Evolutionary conservation across 228 moss, liverwort and hornwort genomes (phyloP), one percentile per base, ranked within the genome.

Genomic region (Sphagnum fallax): DNA sequence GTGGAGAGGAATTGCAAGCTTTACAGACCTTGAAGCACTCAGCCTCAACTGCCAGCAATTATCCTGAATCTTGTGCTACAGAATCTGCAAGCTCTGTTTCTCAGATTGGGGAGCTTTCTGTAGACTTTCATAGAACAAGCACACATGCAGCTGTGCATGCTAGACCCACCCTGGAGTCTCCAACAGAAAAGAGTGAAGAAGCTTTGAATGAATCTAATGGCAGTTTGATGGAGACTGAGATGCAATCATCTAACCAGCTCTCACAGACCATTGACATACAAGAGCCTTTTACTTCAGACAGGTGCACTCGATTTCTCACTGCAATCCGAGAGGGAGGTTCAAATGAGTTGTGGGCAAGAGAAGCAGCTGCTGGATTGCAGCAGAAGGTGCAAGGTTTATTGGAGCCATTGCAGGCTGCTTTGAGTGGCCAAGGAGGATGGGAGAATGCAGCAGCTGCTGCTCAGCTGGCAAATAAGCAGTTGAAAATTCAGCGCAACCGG

Each of bases 401-500:
- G 72, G 51, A 69, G 65, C 96, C 96, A 48, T 79, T 95, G 8
- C 78, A 84, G 74, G 89, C 83, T 73, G 87, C 87, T 64, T 74
- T 96, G 66, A 88, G 89, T 74, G 89, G 78, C 48, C 78, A 77
- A 50, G 88, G 79, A 32, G 87, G 82, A 66, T 76, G 75, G 73
- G 83, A 87, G 74, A 77, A 78, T 72, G 78, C 81, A 71, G 73
- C 74, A 47, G 83, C 88, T 70, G 81, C 82, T 66, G 85, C 87
- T 69, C 76, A 76, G 74, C 89, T 93, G 52, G 80, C 71, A 51
- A 77, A 78, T 32, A 90, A 84, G 62, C 77, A 87, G 69, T 76
- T 75, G 62, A 98, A 98, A 74, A 69, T 90, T 50, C 67, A 70
- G 13, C 89, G 94, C 12, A 98, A 92, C 66, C 83, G 98, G 81